Base-by-base conservation (phyloP, 2,329 filamentous ascomycete species). In the Rhynchosporium agropyri region DNA sequence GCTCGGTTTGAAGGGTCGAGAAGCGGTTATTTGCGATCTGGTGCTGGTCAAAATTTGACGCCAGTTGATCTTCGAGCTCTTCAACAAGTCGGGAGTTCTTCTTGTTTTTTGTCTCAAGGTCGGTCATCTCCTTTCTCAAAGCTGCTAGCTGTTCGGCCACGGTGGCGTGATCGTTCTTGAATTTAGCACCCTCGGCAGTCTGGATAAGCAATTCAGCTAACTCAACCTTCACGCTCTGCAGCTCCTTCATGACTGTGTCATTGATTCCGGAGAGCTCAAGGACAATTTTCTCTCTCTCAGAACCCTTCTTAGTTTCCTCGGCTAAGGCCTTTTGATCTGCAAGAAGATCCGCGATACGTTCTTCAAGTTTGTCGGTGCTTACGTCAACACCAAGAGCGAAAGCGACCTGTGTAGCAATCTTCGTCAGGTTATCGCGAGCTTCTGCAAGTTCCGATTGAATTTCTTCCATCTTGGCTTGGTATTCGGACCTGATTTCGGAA, bases 11-110 rank as follows among this genome's bases (percentile, higher is more conserved):
- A 55, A 94, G 81, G 54, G 90, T 88, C 58, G 93, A 97, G 59
- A 98, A 80, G 60, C 94, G 88, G 78, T 97, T 96, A 76, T 86
- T 92, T 12, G 89, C 88, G 64, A 86, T 81, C 73, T 97, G 91
- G 64, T 94, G 92, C 75, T 97, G 91, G 73, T 99, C 95, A 77
- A 92, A 99, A 78, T 95, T 97, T 74, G 84, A 91, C 74, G 94
- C 93, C 60, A 99, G 86, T 76, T 99, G 95, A 71, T 98, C 94
- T 77, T 99, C 95, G 4, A 99, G 87, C 77, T 99, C 94, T 75
- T 98, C 92, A 8, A 99, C 91, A 12, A 99, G 81, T 28, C 92
- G 87, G 48, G 91, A 90, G 76, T 95, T 96, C 83, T 96, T 97
- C 79, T 92, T 89, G 81, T 96, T 96, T 78, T 83, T 83, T 48